Conservation (phyloP, 2,329 filamentous ascomycete species). For the Sporothrix schenckii region DNA sequence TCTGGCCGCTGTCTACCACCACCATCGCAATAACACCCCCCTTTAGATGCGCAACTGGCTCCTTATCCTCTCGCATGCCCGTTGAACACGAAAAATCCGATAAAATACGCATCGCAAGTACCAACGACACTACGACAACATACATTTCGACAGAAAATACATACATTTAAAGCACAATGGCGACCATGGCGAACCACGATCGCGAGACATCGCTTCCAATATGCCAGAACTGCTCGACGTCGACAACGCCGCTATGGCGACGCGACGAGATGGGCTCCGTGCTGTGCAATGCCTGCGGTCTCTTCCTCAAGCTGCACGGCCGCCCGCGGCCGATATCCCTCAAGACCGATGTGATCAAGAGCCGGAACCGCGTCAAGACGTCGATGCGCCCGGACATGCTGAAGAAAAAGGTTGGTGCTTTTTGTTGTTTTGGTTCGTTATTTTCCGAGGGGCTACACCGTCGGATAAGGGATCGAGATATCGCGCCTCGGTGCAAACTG, state of each 20-base stretch:
- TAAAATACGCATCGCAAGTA: conserved; percentile 7
- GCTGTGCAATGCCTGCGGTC: conserved; percentile 95
- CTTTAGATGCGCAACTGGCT: conserved; percentile 24
- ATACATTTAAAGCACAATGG: conserved; percentile 43
- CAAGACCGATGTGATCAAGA: conserved; percentile 99
- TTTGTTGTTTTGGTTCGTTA: neutral
- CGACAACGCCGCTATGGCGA: conserved; percentile 94
- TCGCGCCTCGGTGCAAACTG: neutral
- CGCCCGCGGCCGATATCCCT: conserved; percentile 90
- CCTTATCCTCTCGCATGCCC: conserved; percentile 29
- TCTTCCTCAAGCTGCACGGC: conserved; percentile 96
- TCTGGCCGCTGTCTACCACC: conserved; percentile 34
- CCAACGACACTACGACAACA: conserved; percentile 8
- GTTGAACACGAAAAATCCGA: conserved; percentile 28
- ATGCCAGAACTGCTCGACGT: conserved; percentile 95
- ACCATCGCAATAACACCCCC: conserved; percentile 24
- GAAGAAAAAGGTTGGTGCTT: conserved; percentile 73
- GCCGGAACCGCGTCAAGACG: conserved; percentile 95
- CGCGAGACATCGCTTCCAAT: conserved; percentile 78
- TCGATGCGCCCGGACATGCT: conserved; percentile 70
- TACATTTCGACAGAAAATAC: neutral
- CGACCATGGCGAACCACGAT: conserved; percentile 57
- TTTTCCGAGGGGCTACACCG: neutral
- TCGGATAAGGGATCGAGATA: conserved; percentile 4
- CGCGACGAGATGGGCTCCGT: conserved; percentile 95